Conservation (phyloP, 768 basidiomycete species). For the Leccinum sublutescens region DNA sequence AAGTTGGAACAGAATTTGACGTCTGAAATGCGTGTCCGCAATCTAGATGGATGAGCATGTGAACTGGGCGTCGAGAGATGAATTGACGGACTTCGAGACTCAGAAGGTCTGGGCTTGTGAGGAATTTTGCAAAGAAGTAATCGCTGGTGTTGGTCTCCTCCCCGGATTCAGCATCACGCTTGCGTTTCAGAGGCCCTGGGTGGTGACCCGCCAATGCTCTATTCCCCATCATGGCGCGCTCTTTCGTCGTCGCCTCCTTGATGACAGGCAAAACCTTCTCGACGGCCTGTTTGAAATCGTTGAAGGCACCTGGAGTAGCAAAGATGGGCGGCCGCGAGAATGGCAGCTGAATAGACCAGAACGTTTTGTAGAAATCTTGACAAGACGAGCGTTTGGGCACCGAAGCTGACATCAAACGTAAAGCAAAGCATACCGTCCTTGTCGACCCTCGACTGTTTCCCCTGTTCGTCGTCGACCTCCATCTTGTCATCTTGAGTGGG, state of each 20-base stretch:
- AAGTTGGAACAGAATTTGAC: conserved; percentile 86
- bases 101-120: conserved; percentile 83
- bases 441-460: conserved; percentile 44
- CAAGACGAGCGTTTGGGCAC: conserved; percentile 5
- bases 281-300: conserved; percentile 67
- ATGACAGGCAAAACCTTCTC: conserved; percentile 75
- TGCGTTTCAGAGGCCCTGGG: conserved; percentile 50
- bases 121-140: conserved; percentile 92
- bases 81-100: conserved; percentile 71
- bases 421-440: conserved; percentile 54
- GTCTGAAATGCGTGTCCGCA: conserved; percentile 89
- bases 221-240: conserved; percentile 85
- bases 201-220: conserved; percentile 42
- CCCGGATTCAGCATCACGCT: conserved; percentile 59
- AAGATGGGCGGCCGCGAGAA: conserved; percentile 83
- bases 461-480: conserved; percentile 55
- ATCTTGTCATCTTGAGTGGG: conserved; percentile 48
- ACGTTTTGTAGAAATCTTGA: conserved; percentile 78
- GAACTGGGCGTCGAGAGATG: conserved; percentile 5
- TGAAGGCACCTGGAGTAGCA: conserved; percentile 51
- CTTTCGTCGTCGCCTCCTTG: conserved; percentile 83
- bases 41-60: conserved; percentile 47
- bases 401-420: not conserved
- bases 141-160: conserved; percentile 54
- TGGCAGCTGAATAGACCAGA: conserved; percentile 85